phyloP scores from a whole-genome alignment of 805 yeast genomes.

The Phaffomyces opuntiae region DNA sequence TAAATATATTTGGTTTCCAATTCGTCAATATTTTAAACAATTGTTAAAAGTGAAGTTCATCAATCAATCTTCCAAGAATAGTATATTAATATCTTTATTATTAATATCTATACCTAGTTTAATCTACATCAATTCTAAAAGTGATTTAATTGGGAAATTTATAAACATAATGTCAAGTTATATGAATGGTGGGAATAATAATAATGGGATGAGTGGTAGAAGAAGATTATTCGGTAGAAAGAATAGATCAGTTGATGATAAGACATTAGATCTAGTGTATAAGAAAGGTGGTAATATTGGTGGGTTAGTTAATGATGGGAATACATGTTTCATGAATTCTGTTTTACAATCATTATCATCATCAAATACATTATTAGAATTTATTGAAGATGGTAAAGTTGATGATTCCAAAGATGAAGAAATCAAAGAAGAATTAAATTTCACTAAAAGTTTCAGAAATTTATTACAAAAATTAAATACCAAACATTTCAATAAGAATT shows the following conservation, averaged over 20 bases:
- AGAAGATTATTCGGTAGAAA: constrained; percentile 9
- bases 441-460: constrained; percentile 46
- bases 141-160: background rate
- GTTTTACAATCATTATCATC: constrained; percentile 81
- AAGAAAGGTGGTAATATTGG: constrained; percentile 71
- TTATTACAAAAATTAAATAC: constrained; percentile 50
- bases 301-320: constrained; percentile 84
- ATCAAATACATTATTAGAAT: constrained; percentile 50
- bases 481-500: constrained; percentile 42
- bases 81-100: constrained; percentile 2
- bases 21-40: background rate
- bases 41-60: constrained; percentile 1
- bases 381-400: constrained; percentile 35
- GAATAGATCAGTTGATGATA: constrained; percentile 8
- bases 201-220: background rate
- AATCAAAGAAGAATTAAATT: constrained; percentile 27
- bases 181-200: constrained; percentile 1
- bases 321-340: constrained; percentile 91
- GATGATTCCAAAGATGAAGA: background rate
- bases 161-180: constrained; percentile 1
- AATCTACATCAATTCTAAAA: background rate
- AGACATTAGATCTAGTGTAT: constrained; percentile 30
- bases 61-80: background rate
- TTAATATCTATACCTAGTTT: constrained; percentile 5
- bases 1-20: background rate